These are phyloP conservation scores for Caryopteris hybrid DNA, from an alignment of 305 asterid genomes.

Conservation along the genomic window DNA sequence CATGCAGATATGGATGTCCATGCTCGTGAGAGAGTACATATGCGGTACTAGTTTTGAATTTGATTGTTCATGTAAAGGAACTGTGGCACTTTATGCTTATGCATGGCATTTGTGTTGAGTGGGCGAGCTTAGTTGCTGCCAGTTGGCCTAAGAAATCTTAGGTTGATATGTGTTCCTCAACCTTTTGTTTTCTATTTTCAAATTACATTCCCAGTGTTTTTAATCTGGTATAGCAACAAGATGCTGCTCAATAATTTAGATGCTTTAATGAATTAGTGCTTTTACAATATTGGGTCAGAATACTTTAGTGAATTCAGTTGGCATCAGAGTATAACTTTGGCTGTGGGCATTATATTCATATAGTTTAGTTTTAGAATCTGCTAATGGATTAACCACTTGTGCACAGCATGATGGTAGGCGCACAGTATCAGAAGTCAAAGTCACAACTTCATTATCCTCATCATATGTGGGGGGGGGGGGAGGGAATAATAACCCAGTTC, in stretches of 20 bases:
- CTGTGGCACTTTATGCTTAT: conserved; percentile 8
- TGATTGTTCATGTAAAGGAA: conserved; percentile 19
- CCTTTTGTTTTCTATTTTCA: not conserved
- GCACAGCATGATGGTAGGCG: no score
- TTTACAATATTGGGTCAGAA: not conserved
- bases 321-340: no score
- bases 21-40: conserved; percentile 84
- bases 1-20: conserved; percentile 93
- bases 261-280: not conserved
- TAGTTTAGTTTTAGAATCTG: no score
- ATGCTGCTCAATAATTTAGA: not conserved
- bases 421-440: no score
- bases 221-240: conserved; percentile 8
- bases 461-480: no score
- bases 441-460: no score
- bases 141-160: not conserved
- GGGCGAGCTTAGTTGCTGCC: not conserved
- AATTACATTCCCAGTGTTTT: conserved; percentile 11
- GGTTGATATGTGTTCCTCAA: not conserved
- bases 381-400: no score
- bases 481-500: no score
- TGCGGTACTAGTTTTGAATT: conserved; percentile 41
- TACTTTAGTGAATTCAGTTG: no score
- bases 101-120: conserved; percentile 6
- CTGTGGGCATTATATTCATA: no score